Evolutionary conservation across 129 eudicot species (phyloP).

Genomic region (Scalesia atractyloides): DNA sequence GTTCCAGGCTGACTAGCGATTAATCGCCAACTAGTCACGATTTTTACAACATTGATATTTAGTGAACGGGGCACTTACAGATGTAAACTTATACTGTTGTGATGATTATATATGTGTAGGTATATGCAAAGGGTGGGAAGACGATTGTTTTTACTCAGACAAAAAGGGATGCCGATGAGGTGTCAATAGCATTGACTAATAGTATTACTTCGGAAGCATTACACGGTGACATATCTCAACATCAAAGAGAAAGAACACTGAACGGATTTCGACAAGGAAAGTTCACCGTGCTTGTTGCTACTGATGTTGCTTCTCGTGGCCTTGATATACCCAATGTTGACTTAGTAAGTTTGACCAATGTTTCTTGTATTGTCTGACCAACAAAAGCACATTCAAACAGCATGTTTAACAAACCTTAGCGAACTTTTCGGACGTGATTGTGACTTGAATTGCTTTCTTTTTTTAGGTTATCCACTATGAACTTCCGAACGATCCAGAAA

Average conservation of each 20-base stretch:
- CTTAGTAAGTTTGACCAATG: conserved; percentile 57
- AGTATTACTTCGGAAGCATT: conserved; percentile 96
- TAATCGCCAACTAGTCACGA: no score
- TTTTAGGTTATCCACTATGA: conserved; percentile 89
- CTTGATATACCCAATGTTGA: conserved; percentile 98
- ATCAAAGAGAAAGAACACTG: conserved; percentile 89
- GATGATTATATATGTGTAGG: conserved; percentile 43
- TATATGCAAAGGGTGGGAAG: conserved; percentile 98
- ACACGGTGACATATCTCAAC: conserved; percentile 98
- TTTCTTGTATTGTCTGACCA: not conserved
- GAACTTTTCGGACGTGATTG: not conserved
- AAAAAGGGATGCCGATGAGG: conserved; percentile 98
- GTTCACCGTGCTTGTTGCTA: conserved; percentile 95
- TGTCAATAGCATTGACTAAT: conserved; percentile 71
- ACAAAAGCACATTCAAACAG: not conserved
- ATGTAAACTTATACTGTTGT: not conserved
- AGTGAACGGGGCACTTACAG: not conserved
- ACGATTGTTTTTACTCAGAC: conserved; percentile 95
- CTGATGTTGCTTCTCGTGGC: conserved; percentile 98
- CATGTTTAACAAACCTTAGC: not conserved
- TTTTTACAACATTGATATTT: no score
- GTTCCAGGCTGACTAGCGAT: no score
- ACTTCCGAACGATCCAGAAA: conserved; percentile 90
- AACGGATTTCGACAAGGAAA: conserved; percentile 95
- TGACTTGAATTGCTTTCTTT: not conserved